These are phyloP conservation scores for Daldinia decipiens DNA, from an alignment of 495 filamentous ascomycete species.

Conservation along the genomic window DNA sequence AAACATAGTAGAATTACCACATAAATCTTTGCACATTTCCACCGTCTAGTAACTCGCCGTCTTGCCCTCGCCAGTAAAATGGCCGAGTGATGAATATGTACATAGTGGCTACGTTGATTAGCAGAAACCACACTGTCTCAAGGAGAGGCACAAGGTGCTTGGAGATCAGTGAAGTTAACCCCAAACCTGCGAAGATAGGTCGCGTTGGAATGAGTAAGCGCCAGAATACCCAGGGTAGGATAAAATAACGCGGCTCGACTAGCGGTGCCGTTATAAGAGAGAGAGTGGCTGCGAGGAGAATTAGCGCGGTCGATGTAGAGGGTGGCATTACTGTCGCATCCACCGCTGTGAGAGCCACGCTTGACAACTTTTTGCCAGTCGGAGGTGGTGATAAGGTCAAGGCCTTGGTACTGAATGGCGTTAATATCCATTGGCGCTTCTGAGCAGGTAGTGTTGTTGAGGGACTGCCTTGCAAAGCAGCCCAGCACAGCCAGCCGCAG, in stretches of 20 bases:
- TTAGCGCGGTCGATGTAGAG: slow-evolving; percentile 57
- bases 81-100: slow-evolving; percentile 82
- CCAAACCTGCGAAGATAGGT: slow-evolving; percentile 38
- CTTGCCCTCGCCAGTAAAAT: slow-evolving; percentile 73
- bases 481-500: slow-evolving; percentile 70
- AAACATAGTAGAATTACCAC: slow-evolving; percentile 67
- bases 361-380: neutral
- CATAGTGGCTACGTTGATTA: slow-evolving; percentile 76
- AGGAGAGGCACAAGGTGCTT: slow-evolving; percentile 60
- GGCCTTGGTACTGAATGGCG: slow-evolving; percentile 8
- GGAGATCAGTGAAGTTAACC: slow-evolving; percentile 19
- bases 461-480: slow-evolving; percentile 49
- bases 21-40: slow-evolving; percentile 90
- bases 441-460: neutral
- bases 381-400: neutral
- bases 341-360: neutral
- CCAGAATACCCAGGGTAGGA: slow-evolving; percentile 95
- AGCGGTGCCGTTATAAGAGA: slow-evolving; percentile 88
- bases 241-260: slow-evolving; percentile 94
- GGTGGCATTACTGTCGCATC: slow-evolving; percentile 26
- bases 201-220: slow-evolving; percentile 74
- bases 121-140: slow-evolving; percentile 82
- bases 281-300: slow-evolving; percentile 77
- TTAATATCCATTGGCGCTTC: slow-evolving; percentile 15
- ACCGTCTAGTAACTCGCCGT: slow-evolving; percentile 67